Conservation (phyloP, 768 basidiomycete species). For the Tephrocybe sp. region DNA sequence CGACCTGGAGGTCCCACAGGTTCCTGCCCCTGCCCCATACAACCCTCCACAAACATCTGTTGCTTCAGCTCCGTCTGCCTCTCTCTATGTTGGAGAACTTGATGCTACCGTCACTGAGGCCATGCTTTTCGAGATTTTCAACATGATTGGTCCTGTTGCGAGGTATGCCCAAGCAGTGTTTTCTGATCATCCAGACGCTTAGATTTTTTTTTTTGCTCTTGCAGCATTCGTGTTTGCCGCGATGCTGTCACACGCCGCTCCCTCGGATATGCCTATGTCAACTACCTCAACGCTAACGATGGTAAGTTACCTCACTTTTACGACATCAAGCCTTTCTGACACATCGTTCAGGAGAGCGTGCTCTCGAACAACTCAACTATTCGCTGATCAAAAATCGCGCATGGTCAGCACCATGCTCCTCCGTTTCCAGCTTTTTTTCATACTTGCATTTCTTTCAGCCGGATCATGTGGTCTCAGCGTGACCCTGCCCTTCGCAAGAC, state of each 20-base stretch:
- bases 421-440: slow-evolving; percentile 11
- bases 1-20: slow-evolving; percentile 50
- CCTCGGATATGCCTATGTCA: slow-evolving; percentile 99
- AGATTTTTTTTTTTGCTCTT: not conserved
- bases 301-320: slow-evolving; percentile 46
- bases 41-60: slow-evolving; percentile 54
- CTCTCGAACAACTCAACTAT: slow-evolving; percentile 98
- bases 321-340: slow-evolving; percentile 10
- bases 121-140: slow-evolving; percentile 99
- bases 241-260: slow-evolving; percentile 99
- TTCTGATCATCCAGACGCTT: not conserved
- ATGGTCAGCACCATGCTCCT: slow-evolving; percentile 56
- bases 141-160: slow-evolving; percentile 99
- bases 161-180: slow-evolving; percentile 52
- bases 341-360: slow-evolving; percentile 75
- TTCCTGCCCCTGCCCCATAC: slow-evolving; percentile 49
- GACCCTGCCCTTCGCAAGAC: slow-evolving; percentile 99
- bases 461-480: slow-evolving; percentile 99
- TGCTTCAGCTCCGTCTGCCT: slow-evolving; percentile 77
- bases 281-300: slow-evolving; percentile 94
- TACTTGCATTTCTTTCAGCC: slow-evolving; percentile 43
- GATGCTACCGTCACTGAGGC: slow-evolving; percentile 98
- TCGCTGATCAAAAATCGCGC: slow-evolving; percentile 97
- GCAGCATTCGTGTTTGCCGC: slow-evolving; percentile 97
- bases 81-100: slow-evolving; percentile 98